Percentiles rank a stretch among this genome's conserved stretches.
Conservation (phyloP, 2,329 filamentous ascomycete species). For the Didymella glomerata region DNA sequence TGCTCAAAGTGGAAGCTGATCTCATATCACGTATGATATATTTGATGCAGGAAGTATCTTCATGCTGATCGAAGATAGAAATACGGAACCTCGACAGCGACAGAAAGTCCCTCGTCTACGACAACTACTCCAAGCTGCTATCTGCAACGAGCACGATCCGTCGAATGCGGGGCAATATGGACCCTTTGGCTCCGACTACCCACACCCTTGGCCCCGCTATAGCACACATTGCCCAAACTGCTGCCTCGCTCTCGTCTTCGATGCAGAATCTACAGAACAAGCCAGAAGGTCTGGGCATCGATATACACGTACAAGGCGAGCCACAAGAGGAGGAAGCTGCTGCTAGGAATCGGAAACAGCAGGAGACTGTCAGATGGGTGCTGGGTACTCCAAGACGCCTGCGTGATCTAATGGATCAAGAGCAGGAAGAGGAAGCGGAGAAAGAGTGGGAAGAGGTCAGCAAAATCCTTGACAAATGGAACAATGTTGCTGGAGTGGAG, state of each 20-base stretch:
- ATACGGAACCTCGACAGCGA: constrained; percentile 92
- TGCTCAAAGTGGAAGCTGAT: constrained; percentile 74
- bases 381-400: constrained; percentile 69
- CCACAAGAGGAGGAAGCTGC: constrained; percentile 34
- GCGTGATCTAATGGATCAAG: constrained; percentile 65
- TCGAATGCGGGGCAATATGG: constrained; percentile 85
- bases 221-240: constrained; percentile 74
- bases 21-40: constrained; percentile 62
- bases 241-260: constrained; percentile 52
- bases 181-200: constrained; percentile 76
- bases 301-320: constrained; percentile 35
- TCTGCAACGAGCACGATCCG: constrained; percentile 95
- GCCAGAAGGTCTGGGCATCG: constrained; percentile 37
- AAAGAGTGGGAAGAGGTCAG: constrained; percentile 57
- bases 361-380: constrained; percentile 69
- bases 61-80: constrained; percentile 58
- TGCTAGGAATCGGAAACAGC: constrained; percentile 52
- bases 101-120: constrained; percentile 95
- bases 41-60: background rate
- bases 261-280: constrained; percentile 42
- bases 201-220: constrained; percentile 78
- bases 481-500: constrained; percentile 54
- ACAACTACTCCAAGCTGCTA: constrained; percentile 97
- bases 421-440: constrained; percentile 68
- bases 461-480: constrained; percentile 55